phyloP scores from a whole-genome alignment of 352 stramenopile species.

The Phytophthora aleatoria region DNA sequence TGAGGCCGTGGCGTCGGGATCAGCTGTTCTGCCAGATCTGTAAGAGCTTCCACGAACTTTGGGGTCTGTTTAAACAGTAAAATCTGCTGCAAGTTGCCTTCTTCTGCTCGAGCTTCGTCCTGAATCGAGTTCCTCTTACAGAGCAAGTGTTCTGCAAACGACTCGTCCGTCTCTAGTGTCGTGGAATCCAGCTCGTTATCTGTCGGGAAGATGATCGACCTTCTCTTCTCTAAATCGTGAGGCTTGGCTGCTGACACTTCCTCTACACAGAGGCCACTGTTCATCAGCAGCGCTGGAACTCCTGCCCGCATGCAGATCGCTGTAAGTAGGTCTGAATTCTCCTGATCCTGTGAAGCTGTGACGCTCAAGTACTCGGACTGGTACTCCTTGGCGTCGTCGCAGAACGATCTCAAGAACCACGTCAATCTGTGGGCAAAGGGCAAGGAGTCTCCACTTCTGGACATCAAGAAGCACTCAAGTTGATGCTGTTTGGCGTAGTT shows the following conservation, averaged over 20 bases:
- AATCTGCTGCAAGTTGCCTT: slow-evolving; percentile 68
- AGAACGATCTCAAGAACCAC: slow-evolving; percentile 91
- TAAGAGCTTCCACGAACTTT: slow-evolving; percentile 70
- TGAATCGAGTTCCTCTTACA: slow-evolving; percentile 54
- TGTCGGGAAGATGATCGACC: slow-evolving; percentile 64
- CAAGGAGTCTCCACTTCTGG: slow-evolving; percentile 78
- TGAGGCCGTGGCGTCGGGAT: slow-evolving; percentile 51
- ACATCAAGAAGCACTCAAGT: slow-evolving; percentile 88
- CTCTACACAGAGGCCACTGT: slow-evolving; percentile 67
- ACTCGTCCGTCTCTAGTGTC: slow-evolving; percentile 49
- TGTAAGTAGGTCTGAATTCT: slow-evolving; percentile 65
- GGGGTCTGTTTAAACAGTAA: slow-evolving; percentile 73
- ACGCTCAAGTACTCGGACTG: slow-evolving; percentile 81
- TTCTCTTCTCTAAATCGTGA: slow-evolving; percentile 53
- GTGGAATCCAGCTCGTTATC: slow-evolving; percentile 50
- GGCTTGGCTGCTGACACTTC: slow-evolving; percentile 59
- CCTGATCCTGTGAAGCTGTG: slow-evolving; percentile 53
- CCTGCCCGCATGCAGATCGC: slow-evolving; percentile 72
- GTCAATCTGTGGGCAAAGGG: slow-evolving; percentile 83
- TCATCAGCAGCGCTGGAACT: slow-evolving; percentile 77
- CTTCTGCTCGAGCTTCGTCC: slow-evolving; percentile 60
- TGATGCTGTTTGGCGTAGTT: slow-evolving; percentile 86
- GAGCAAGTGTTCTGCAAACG: slow-evolving; percentile 61
- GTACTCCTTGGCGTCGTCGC: slow-evolving; percentile 62
- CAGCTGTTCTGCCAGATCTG: slow-evolving; percentile 65